These are phyloP conservation scores for Straminergon stramineum DNA, from an alignment of 225 moss, liverwort and hornwort genomes.

Conservation along the genomic window DNA sequence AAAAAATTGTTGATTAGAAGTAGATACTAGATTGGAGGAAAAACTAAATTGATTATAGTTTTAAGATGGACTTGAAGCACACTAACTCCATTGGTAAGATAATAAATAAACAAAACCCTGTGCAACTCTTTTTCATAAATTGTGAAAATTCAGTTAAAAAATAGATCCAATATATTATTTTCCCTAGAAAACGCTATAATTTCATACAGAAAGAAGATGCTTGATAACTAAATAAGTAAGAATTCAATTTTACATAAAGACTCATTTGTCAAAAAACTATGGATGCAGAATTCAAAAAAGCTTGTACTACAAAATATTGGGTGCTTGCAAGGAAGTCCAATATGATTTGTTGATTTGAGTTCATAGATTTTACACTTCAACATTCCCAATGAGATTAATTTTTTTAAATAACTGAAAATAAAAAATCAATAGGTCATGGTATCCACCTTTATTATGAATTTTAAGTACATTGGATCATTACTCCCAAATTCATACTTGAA, in stretches of 20 bases:
- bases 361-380: too few species aligned
- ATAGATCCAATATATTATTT: background rate
- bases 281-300: background rate
- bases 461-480: background rate
- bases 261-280: background rate
- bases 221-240: background rate
- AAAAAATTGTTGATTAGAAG: background rate
- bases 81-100: background rate
- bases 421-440: background rate
- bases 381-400: background rate
- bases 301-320: background rate
- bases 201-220: accelerated
- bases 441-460: background rate
- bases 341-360: background rate
- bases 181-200: background rate
- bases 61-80: background rate
- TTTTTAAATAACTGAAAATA: background rate
- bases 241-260: background rate
- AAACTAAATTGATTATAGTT: background rate
- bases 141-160: background rate
- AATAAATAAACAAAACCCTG: background rate
- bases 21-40: background rate
- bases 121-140: background rate
- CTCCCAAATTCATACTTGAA: background rate
- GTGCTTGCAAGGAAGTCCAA: background rate